Base-by-base conservation (phyloP, 805 yeast genomes). In the Ogataea polymorpha region DNA sequence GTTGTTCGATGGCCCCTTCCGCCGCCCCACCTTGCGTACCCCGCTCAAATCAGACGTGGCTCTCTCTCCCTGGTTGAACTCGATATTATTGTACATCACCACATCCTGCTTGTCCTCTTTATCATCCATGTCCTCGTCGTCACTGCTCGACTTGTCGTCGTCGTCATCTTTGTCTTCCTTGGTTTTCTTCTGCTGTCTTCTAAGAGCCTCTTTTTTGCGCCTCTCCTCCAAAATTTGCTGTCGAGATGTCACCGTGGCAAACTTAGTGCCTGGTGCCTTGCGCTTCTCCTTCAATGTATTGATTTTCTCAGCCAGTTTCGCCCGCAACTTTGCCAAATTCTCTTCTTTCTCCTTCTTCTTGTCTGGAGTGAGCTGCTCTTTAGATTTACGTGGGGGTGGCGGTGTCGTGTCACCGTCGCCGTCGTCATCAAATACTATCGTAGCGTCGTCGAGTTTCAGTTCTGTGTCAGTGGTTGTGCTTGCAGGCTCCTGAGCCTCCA, bases 191-290 rank as follows among this genome's bases (percentile, higher is more conserved):
- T 47, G 54, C 53, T 53, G 66, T 50, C 58, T 64, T 45, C 61
- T 53, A 43, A 59, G 48, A 55, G 71, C 68, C 48, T 64, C 60
- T 41, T 70, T 67, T 50, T 66, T 69, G 53, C 80, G 84, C 46
- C 86, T 70, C 57, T 77, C 80, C 49, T 78, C 86, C 40, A 86
- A 59, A 28, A 83, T 71, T 60, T 85, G 90, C 51, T 88, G 95
- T 63, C 97, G 74, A 9, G 91, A 86, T 44, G 80, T 74, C 12
- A 90, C 89, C 0, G 96, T 93, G 17, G 96, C 96, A 4, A 72
- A 79, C 33, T 79, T 82, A 1, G 90, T 68, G 2, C 98, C 98
- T 1, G 95, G 93, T 1, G 98, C 99, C 55, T 84, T 90, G 60
- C 99, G 80, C 63, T 78, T 84, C 41, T 82, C 89, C 51, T 81